Evolutionary conservation across 257 asterid species (phyloP), one percentile per base, ranked within the genome.

Genomic region (Plectranthus barbatus): DNA sequence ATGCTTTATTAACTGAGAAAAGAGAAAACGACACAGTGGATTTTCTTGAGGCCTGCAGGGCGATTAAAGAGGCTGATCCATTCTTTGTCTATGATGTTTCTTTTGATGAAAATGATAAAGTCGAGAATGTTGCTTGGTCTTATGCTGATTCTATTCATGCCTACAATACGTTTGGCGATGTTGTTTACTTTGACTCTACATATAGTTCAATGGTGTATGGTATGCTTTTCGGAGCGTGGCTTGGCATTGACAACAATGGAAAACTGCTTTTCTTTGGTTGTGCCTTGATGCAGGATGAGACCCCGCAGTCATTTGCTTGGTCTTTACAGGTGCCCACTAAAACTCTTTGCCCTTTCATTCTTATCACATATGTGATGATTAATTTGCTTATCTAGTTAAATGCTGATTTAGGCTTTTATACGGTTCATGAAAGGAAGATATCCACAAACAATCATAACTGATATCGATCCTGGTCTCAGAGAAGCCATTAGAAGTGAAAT

Each of bases 101-200:
- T 60, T 56, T 76, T 3, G 88, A 79, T 59, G 86, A 72, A 63
- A 79, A 74, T 57, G 91, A 77, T 63, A 81, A 74, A 69, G 84
- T 86, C 31, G 86, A 83, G 82, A 86, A 83, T 56, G 75, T 83
- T 72, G 86, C 86, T 67, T 86, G 88, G 91, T 81, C 82, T 58
- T 81, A 69, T 53, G 83, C 83, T 17, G 84, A 79, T 76, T 81
- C 88, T 1, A 61, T 83, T 47, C 75, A 76, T 34, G 82, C 82
- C 20, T 86, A 77, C 31, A 73, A 74, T 60, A 44, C 66, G 71
- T 86, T 81, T 60, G 91, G 94, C 4, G 91, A 83, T 59, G 91
- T 81, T 62, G 80, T 86, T 21, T 77, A 75, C 73, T 86, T 86
- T 61, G 91, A 86, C 71, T 72, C 81, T 5, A 71, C 84, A 2